Base-by-base conservation (phyloP, 164 flowering plant species). In the Santalum album region DNA sequence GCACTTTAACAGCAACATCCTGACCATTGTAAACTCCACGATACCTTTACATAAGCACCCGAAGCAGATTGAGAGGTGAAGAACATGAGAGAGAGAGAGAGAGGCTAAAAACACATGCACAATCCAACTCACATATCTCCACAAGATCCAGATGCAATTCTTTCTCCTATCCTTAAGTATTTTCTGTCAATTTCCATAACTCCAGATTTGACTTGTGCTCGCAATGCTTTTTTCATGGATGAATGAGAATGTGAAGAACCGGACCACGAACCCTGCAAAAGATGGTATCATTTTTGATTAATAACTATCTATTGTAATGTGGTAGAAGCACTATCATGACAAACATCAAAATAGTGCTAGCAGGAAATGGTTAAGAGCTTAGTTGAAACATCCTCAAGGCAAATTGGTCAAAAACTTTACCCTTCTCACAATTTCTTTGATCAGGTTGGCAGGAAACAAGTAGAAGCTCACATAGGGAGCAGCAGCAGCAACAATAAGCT, bases 91-190 rank as follows among this genome's bases (percentile, higher is more conserved):
- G 17, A 16, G 47, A 20, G 5, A 20, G 7, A 43, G 6, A 25
- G 9, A 54, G 36, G 0, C 54, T 36, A 1, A 46, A 7, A n/a
- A 54, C 6, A 20, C 21, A 35, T 3, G 6, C 9, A 3, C 4
- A 26, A 14, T 24, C 15, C 22, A 52, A 76, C 95, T 79, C 44
- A 91, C 98, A 88, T 63, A 59, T 91, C 91, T 66, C 95, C 98
- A 72, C 90, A 86, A 67, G 96, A 88, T 55, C 98, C 96, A 59
- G 87, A 80, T 43, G 84, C 95, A 65, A 88, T 84, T 69, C 70
- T 80, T 49, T 84, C 90, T 53, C 87, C 96, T 29, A 80, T 75
- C 65, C 76, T 81, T 69, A 91, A 62, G 47, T 80, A 60, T 64
- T 78, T 71, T 57, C 72, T 67, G 64, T 91, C 90, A 32, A 91